Evolutionary conservation across 176 grass and related monocot species (phyloP).

Genomic region (Panicum miliaceum): DNA sequence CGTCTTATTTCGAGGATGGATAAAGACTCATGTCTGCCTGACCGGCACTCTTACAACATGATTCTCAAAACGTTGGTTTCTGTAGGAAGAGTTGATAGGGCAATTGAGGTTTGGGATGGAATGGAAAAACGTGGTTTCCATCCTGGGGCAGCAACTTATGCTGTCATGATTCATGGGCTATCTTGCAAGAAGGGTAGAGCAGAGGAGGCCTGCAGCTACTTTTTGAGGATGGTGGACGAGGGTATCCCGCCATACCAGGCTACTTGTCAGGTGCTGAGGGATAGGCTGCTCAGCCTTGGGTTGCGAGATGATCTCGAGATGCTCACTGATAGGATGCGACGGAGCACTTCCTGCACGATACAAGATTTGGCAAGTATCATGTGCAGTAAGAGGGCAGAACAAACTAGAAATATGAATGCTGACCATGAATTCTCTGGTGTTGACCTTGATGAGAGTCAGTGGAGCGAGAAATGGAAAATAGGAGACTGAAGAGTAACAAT

Average conservation of each 20-base stretch:
- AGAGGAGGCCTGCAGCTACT: constrained; percentile 81
- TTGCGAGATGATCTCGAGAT: constrained; percentile 60
- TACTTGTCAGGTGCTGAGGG: constrained; percentile 78
- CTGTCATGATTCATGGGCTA: constrained; percentile 85
- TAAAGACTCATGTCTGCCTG: constrained; percentile 58
- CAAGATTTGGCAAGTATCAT: constrained; percentile 70
- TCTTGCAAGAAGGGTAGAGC: constrained; percentile 77
- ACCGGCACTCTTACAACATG: constrained; percentile 82
- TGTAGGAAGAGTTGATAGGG: constrained; percentile 66
- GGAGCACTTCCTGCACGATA: constrained; percentile 82
- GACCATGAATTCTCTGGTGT: constrained; percentile 7
- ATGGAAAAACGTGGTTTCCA: constrained; percentile 81
- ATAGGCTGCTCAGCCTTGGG: constrained; percentile 64
- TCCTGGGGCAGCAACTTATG: constrained; percentile 65
- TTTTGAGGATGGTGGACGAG: constrained; percentile 87
- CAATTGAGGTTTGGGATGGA: constrained; percentile 85
- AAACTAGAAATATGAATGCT: constrained; percentile 27
- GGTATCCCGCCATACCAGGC: constrained; percentile 82
- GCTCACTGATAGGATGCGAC: constrained; percentile 67
- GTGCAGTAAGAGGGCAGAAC: constrained; percentile 40
- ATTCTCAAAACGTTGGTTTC: constrained; percentile 80
- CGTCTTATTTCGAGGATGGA: constrained; percentile 78
- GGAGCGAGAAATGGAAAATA: constrained; percentile 53
- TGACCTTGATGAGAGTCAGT: constrained; percentile 36
- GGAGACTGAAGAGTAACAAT: constrained; percentile 11